Evolutionary conservation across 2,329 filamentous ascomycete genomes (phyloP).

Genomic region (Fusarium pilosicola): DNA sequence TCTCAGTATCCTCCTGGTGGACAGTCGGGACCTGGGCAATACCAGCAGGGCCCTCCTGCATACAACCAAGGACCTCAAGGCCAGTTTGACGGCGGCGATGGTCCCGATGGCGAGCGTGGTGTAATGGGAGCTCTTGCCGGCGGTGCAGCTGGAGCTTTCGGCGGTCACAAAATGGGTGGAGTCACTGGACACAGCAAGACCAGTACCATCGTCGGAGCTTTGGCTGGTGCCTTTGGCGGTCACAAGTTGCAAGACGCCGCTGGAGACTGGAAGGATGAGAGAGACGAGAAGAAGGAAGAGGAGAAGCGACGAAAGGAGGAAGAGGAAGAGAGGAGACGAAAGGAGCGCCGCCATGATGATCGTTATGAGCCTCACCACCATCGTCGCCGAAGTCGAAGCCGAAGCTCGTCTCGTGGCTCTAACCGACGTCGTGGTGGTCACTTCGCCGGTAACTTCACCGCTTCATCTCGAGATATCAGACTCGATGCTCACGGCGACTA

Average conservation of each 20-base stretch:
- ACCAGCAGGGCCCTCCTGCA: slow-evolving; percentile 2
- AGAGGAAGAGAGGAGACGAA: slow-evolving; percentile 41
- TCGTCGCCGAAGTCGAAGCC: slow-evolving; percentile 4
- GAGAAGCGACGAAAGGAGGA: slow-evolving; percentile 45
- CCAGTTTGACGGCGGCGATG: slow-evolving; percentile 20
- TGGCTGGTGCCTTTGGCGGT: slow-evolving; percentile 55
- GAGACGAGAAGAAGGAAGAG: slow-evolving; percentile 49
- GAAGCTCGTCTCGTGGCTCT: slow-evolving; percentile 6
- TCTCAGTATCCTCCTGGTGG: slow-evolving; percentile 11
- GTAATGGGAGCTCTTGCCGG: slow-evolving; percentile 54
- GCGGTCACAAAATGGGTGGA: slow-evolving; percentile 53
- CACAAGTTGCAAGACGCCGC: slow-evolving; percentile 55
- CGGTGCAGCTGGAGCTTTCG: slow-evolving; percentile 53
- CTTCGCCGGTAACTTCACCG: slow-evolving; percentile 50
- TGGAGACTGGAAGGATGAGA: slow-evolving; percentile 52
- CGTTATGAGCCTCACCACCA: slow-evolving; percentile 2
- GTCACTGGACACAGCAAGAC: slow-evolving; percentile 45
- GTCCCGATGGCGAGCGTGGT: slow-evolving; percentile 53
- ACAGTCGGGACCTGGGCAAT: neutral
- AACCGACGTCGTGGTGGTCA: slow-evolving; percentile 26
- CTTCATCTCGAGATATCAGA: slow-evolving; percentile 49
- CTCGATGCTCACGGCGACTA: slow-evolving; percentile 49
- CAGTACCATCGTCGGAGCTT: slow-evolving; percentile 51
- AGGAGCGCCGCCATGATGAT: slow-evolving; percentile 19
- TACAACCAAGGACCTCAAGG: slow-evolving; percentile 1